Base-by-base conservation (phyloP, 345 rosid genomes). In the Eucalyptus cloeziana region DNA sequence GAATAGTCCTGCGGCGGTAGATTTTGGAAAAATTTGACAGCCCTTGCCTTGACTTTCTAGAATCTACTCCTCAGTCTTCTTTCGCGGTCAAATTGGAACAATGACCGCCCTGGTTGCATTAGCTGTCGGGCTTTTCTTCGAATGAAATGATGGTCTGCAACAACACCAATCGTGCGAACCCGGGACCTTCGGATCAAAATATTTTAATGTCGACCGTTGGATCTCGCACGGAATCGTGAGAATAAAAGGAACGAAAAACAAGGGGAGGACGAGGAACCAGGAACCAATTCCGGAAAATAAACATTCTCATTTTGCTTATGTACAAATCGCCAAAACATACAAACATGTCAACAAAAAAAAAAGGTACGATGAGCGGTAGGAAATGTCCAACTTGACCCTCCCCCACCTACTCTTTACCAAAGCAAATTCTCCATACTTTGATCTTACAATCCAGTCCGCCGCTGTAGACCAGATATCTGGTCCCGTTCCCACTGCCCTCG, bases 391-490 rank as follows among this genome's bases (percentile, higher is more conserved):
- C 47, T 43, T 12, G 43, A 76, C 83, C 83, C 30, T 76, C 16
- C 30, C 30, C 62, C 47, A 76, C 83, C 83, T 76, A 40, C 47
- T 40, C 47, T 76, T 21, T 21, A 4, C 83, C 24, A 37, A 27
- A 49, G 44, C 87, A 86, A 30, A 89, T 12, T 31, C 71, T 88
- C 97, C 97, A 94, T 87, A 95, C 91, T 90, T 92, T 96, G 86
- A 96, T 90, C 87, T 93, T 93, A 86, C 93, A 88, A 87, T 96
- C 96, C 93, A 96, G 93, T 89, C 98, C 93, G 10, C 97, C 98
- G 88, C 96, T 94, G 37, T 93, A 96, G 90, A 96, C 93, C 87
- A 92, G 52, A 88, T 89, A 94, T 87, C 92, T 83, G 62, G 87
- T 79, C 50, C 85, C 91, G 2, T 90, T 85, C 33, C 47, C 83